Percentiles rank a stretch among this genome's conserved stretches.
These are phyloP conservation scores for Parascedosporium putredinis DNA, from an alignment of 2,329 filamentous ascomycete species.

Conservation along the genomic window DNA sequence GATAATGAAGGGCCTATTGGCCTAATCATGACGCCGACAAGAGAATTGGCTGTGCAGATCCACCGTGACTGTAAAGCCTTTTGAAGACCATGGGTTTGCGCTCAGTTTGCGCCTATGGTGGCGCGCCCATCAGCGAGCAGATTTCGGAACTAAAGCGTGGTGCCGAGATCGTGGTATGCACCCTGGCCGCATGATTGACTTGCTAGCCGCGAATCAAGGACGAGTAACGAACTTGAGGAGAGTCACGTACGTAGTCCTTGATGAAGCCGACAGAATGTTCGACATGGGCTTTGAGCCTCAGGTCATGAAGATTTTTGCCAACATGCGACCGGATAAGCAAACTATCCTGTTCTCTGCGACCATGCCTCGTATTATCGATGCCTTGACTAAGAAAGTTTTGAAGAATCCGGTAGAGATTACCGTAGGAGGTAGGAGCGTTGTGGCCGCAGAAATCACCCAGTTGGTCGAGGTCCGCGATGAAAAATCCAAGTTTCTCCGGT, in stretches of 20 bases:
- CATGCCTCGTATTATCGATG: slow-evolving; percentile 88
- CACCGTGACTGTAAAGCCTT: slow-evolving; percentile 93
- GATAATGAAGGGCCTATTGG: slow-evolving; percentile 80
- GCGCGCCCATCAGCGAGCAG: slow-evolving; percentile 92
- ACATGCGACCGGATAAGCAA: slow-evolving; percentile 84
- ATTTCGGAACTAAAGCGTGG: slow-evolving; percentile 94
- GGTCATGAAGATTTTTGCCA: slow-evolving; percentile 90
- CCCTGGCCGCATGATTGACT: slow-evolving; percentile 93
- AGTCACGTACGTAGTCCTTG: slow-evolving; percentile 88
- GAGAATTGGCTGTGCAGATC: slow-evolving; percentile 89
- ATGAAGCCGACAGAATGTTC: slow-evolving; percentile 98
- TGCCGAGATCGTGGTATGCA: slow-evolving; percentile 90
- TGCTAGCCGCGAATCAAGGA: slow-evolving; percentile 87
- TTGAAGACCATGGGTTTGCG: slow-evolving; percentile 75
- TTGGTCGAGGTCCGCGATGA: slow-evolving; percentile 81
- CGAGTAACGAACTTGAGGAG: slow-evolving; percentile 82
- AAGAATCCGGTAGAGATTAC: slow-evolving; percentile 81
- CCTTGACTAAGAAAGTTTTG: slow-evolving; percentile 78
- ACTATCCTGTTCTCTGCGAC: slow-evolving; percentile 95
- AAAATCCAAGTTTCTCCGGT: slow-evolving; percentile 69
- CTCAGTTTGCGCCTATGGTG: slow-evolving; percentile 87
- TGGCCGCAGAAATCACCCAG: slow-evolving; percentile 87
- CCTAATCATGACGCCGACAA: slow-evolving; percentile 85
- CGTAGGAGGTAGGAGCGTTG: slow-evolving; percentile 78
- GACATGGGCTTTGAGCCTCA: slow-evolving; percentile 99